Conservation (phyloP, 169 alveolate species). For the Eimeria necatrix region DNA sequence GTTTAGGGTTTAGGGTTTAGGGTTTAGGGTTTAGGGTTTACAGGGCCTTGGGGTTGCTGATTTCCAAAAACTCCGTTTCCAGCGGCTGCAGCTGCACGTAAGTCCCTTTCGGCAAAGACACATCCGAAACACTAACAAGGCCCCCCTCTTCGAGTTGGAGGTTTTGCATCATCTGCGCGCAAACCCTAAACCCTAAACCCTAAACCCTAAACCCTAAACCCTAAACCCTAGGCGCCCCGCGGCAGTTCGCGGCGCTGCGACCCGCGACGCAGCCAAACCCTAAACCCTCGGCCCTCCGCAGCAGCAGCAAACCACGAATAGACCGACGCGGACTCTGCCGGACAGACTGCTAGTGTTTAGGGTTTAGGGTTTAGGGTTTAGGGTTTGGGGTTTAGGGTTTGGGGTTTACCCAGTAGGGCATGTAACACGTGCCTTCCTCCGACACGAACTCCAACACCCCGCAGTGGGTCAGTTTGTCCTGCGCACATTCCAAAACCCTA, state of each 20-base stretch:
- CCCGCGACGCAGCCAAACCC: background rate
- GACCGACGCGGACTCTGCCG: too few species aligned
- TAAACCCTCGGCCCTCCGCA: background rate
- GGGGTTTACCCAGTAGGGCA: too few species aligned
- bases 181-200: background rate
- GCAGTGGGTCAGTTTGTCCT: slow-evolving; percentile 89
- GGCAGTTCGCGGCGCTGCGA: background rate
- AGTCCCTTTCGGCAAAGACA: slow-evolving; percentile 91
- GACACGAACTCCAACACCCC: slow-evolving; percentile 96
- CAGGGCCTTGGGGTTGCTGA: slow-evolving; percentile 94
- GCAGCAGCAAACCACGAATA: too few species aligned
- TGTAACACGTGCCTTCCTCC: slow-evolving; percentile 94
- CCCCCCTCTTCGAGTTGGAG: slow-evolving; percentile 91
- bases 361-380: slow-evolving; percentile 85
- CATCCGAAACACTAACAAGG: slow-evolving; percentile 89
- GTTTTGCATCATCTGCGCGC: slow-evolving; percentile 91
- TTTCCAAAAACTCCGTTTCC: slow-evolving; percentile 91
- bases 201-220: background rate
- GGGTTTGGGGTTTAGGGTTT: too few species aligned
- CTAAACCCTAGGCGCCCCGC: background rate
- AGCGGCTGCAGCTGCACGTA: slow-evolving; percentile 94
- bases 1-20: too few species aligned
- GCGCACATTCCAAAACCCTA: background rate
- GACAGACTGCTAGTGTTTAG: too few species aligned
- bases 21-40: slow-evolving; percentile 10